Base-by-base conservation (phyloP, 1,284 basidiomycete species). In the Moesziomyces sp. region DNA sequence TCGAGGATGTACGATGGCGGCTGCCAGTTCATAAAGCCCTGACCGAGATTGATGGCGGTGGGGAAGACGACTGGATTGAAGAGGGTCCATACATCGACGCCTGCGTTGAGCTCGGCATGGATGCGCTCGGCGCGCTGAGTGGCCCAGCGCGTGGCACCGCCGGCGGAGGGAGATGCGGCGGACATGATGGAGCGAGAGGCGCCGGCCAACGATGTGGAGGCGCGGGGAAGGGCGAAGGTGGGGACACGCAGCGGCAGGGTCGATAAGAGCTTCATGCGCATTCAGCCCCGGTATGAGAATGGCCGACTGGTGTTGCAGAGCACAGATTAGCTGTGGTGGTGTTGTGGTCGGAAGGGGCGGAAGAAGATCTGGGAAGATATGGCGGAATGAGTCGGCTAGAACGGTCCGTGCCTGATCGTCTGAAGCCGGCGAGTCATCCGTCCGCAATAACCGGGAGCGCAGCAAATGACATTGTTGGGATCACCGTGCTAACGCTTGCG, bases 11-110 rank as follows among this genome's bases (percentile, higher is more conserved):
- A 82, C 1, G 71, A 34, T 2, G 81, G 77, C 10, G 82, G 82
- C 30, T 75, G 56, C 76, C 80, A 84, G 54, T 79, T 81, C 82
- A 84, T 84, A 50, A 83, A 84, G 3, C 82, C 82, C 50, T 84
- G 82, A 14, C 82, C 82, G 11, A 84, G 71, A 47, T 83, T 83
- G 72, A 82, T 73, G n/a, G 79, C 80, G 19, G 65, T 74, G 21
- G 81, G 82, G 40, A 82, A 82, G 16, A 79, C 77, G 38, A 73
- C 48, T 0, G 79, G 82, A 52, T 78, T 81, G 68, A 84, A 84
- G n/a, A 83, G 61, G 8, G 76, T 71, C 82, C 82, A 84, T 21
- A 84, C 82, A 53, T 84, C 82, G 19, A 73, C 47, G 28, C 81
- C 81, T 1, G 68, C 53, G 23, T 62, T 70, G 64, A 76, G 62